These are phyloP conservation scores for Chamaenerion angustifolium DNA, from an alignment of 345 rosid genomes.

Conservation along the genomic window DNA sequence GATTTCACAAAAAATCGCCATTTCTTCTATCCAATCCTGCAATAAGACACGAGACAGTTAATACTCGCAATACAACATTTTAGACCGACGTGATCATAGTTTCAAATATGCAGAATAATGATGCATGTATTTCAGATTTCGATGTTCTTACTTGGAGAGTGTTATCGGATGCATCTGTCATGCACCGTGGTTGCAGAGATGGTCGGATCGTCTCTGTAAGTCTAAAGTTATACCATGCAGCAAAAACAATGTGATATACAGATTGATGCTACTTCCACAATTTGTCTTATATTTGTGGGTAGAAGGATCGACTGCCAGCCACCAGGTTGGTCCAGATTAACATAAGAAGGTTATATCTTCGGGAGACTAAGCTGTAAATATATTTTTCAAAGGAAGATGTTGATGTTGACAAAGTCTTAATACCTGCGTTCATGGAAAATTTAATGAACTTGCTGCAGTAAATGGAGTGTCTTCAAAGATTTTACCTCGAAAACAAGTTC, in stretches of 20 bases:
- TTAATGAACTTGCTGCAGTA: too few relatives aligned
- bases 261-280: too few relatives aligned
- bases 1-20: slow-evolving; percentile 74
- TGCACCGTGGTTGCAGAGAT: slow-evolving; percentile 88
- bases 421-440: too few relatives aligned
- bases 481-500: slow-evolving; percentile 74
- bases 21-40: slow-evolving; percentile 87
- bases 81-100: too few relatives aligned
- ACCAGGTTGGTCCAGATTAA: too few relatives aligned
- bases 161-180: slow-evolving; percentile 82
- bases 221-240: too few relatives aligned
- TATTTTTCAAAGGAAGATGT: too few relatives aligned
- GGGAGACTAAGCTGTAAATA: too few relatives aligned
- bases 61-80: not conserved
- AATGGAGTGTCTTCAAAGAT: too few relatives aligned
- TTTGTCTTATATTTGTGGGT: slow-evolving; percentile 36
- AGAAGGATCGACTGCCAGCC: slow-evolving; percentile 47
- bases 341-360: too few relatives aligned
- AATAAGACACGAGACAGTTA: slow-evolving; percentile 1
- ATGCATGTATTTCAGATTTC: not conserved
- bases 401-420: too few relatives aligned
- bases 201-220: slow-evolving; percentile 80
- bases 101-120: not conserved
- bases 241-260: too few relatives aligned
- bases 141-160: slow-evolving; percentile 61